Base-by-base conservation (phyloP, 495 filamentous ascomycete species). In the Barbatosphaeria neglecta region DNA sequence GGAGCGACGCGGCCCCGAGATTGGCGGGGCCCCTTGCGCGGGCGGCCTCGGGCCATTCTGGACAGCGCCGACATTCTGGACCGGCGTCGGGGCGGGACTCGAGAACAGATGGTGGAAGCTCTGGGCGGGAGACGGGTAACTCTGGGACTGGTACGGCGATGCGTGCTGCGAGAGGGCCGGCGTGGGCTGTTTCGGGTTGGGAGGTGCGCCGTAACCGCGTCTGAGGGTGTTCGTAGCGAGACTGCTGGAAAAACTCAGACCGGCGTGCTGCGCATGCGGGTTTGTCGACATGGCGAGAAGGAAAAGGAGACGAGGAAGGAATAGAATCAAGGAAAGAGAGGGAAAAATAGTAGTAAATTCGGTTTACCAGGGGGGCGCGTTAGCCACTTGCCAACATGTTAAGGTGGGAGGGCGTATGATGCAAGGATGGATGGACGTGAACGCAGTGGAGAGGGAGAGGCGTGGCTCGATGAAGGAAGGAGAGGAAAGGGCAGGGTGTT, bases 121-220 rank as follows among this genome's bases (percentile, higher is more conserved):
- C 51, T 47, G 45, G 22, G 50, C 23, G 25, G 42, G 58, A 4
- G 47, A 22, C 16, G 48, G 20, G n/a, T 49, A 38, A n/a, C 40
- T 38, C 18, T 53, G 47, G 17, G 48, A 39, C 16, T 66, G 62
- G 46, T 68, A 70, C n/a, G 69, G 63, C 8, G 66, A 65, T 50
- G 64, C 60, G 48, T 66, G 64, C 39, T 66, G 65, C 27, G 62
- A 51, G 23, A 66, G 63, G 40, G 67, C 61, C 24, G 66, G 62
- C 43, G 68, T 63, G 18, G 67, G 62, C 59, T 71, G 71, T 45
- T 60, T 64, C 5, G 22, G 59, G 63, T 45, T 50, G 68, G 41
- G 50, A 65, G 69, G 22, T 64, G 57, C 35, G 64, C 57, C 48
- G 54, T 58, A 47, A 55, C 64, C 40, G 44, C 49, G 39, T 52